Evolutionary conservation across 352 stramenopile species (phyloP), one percentile per base, ranked within the genome.

Genomic region (Phytophthora cactorum): DNA sequence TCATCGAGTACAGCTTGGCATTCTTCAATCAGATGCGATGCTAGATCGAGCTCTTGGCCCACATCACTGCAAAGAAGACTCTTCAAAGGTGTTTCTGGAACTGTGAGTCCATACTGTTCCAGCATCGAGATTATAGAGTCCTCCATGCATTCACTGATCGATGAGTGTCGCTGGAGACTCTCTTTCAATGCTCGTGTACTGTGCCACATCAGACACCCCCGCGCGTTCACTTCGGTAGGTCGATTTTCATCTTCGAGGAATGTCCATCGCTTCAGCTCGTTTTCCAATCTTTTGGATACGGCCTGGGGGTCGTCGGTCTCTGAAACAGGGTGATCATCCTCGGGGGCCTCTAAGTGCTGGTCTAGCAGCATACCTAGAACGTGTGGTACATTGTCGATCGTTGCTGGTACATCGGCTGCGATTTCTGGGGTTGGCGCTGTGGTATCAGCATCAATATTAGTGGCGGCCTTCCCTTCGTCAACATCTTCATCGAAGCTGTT

Each of bases 401-500:
- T 38, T 27, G 31, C 5, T 11, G 44, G 8, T 41, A 22, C 22
- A 22, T 22, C 22, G 22, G 22, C 22, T 22, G 22, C 22, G 22
- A 22, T 22, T 22, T 55, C 46, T 28, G 25, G 47, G 27, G 34
- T n/a, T 57, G 39, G 5, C 29, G 38, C 17, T 29, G 44, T 4
- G 3, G 11, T 51, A 2, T 44, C 46, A 49, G 25, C 15, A 50
- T 57, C 50, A 34, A 69, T 22, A 28, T 36, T 41, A 15, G 36
- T 32, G 2, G 66, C 50, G 12, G 28, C 32, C 44, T 70, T 46
- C 27, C 53, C 28, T 12, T 68, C 60, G 6, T 78, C 52, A 38
- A n/a, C 63, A 38, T 82, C 78, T 17, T 74, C 77, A 43, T 86
- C 72, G 55, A 89, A 86, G 44, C 72, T 84, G 59, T 83, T 86